Percentiles rank a stretch among this genome's conserved stretches.
These are phyloP conservation scores for Fusarium anguioides DNA, from an alignment of 2,329 filamentous ascomycete species.

Conservation along the genomic window DNA sequence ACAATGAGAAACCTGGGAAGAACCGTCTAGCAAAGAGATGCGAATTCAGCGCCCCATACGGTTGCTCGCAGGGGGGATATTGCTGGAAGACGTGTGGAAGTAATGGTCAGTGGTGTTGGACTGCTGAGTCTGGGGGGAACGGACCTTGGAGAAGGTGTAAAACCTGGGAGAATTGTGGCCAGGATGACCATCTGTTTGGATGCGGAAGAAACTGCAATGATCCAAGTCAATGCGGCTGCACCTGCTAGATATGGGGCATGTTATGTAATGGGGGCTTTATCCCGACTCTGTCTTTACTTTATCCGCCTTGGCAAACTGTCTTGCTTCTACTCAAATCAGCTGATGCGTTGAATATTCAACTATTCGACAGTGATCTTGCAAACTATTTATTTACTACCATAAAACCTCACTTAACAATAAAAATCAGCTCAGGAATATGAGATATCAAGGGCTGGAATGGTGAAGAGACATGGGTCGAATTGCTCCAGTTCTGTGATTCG, in stretches of 20 bases:
- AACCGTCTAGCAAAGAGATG: neutral
- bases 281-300: too few relatives aligned
- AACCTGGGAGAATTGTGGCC: neutral
- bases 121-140: neutral
- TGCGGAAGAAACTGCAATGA: neutral
- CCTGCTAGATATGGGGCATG: neutral
- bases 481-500: too few relatives aligned
- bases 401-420: too few relatives aligned
- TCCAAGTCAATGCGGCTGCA: neutral
- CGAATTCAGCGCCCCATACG: neutral
- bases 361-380: too few relatives aligned
- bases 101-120: neutral
- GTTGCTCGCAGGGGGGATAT: neutral
- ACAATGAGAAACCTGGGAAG: neutral
- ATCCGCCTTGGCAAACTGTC: too few relatives aligned
- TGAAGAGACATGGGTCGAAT: too few relatives aligned
- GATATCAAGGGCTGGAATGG: too few relatives aligned
- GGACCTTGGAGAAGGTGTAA: neutral
- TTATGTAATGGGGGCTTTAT: too few relatives aligned
- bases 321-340: too few relatives aligned
- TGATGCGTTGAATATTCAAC: too few relatives aligned
- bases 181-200: neutral
- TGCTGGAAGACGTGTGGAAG: neutral
- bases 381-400: too few relatives aligned
- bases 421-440: too few relatives aligned